A percentile compares a stretch with the other conserved stretches of the same genome.
These are phyloP conservation scores for Coemansia sp. DNA, from an alignment of 192 early-diverging fungal species.

Conservation along the genomic window DNA sequence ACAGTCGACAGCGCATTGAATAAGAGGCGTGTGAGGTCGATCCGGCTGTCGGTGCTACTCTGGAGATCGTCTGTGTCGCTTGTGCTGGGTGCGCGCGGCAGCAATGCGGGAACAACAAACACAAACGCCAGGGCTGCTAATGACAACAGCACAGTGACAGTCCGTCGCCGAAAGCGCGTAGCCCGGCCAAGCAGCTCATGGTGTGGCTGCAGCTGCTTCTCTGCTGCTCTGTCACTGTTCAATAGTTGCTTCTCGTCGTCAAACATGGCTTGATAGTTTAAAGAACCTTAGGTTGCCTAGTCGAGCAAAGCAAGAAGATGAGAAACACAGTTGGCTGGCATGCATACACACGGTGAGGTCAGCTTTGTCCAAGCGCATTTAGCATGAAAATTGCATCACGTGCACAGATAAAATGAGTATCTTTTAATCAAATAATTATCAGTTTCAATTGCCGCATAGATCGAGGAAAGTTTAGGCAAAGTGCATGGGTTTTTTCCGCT, in stretches of 20 bases:
- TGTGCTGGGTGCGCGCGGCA: background rate
- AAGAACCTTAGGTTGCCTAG: background rate
- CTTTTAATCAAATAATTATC: background rate
- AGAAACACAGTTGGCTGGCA: background rate
- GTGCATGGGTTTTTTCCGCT: background rate
- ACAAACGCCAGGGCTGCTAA: constrained; percentile 15
- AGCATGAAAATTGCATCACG: background rate
- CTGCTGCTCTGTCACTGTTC: background rate
- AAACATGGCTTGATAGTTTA: background rate
- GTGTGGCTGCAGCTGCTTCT: background rate
- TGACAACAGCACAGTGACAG: background rate
- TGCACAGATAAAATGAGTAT: background rate
- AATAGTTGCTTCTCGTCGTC: background rate
- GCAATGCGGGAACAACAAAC: constrained; percentile 4
- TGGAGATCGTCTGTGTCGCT: background rate
- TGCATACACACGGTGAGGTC: background rate
- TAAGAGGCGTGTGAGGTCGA: constrained; percentile 44
- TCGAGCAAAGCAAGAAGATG: background rate
- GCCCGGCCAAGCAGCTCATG: background rate
- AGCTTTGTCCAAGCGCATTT: background rate
- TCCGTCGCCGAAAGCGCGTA: background rate
- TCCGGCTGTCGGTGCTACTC: constrained; percentile 8
- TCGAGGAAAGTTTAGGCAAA: background rate
- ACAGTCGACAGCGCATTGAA: constrained; percentile 44
- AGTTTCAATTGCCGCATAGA: background rate